Evolutionary conservation across 1,284 basidiomycete species (phyloP), one percentile per base, ranked within the genome.

Genomic region (Melampsora larici-populina): DNA sequence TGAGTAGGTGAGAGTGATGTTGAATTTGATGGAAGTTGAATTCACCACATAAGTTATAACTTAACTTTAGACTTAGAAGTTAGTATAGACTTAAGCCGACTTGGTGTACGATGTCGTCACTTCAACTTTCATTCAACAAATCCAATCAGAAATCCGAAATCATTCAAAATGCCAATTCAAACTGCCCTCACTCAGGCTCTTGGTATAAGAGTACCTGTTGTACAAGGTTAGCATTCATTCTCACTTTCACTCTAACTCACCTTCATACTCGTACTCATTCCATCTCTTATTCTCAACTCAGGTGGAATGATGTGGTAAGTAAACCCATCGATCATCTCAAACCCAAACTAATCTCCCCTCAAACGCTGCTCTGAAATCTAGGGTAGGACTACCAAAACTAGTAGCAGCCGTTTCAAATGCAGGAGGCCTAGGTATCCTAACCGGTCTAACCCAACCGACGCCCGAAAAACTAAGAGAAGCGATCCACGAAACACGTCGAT

Each of bases 361-460:
- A 72, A 48, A 15, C 33, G 2, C 21, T 43, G 11, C 33, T 43
- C 13, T 24, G 4, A 1, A 18, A 17, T n/a, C 26, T 79, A 92
- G 90, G 91, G 91, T 94, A 66, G 92, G 91, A 48, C 82, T 89
- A 6, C 92, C 92, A 1, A 82, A 83, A 71, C 87, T 95, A 17
- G 91, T 86, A 51, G 89, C 92, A 17, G 93, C 92, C 0, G 90
- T 95, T 3, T 92, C 91, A 24, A 89, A 93, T 78, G 93, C 92
- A 0, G 94, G 94, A 7, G 94, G 90, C 29, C 86, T 96, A 29
- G 93, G 93, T 85, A 88, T 97, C 79, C 85, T 97, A 73, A 97
- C 94, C 1, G 94, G 93, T 0, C 87, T 88, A 26, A 92, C 94
- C 0, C 93, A 97, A 83, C 93, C 94, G 0, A 88, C 86, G 51